Conservation (phyloP, 306 rosid species). For the Prosopis cineraria region DNA sequence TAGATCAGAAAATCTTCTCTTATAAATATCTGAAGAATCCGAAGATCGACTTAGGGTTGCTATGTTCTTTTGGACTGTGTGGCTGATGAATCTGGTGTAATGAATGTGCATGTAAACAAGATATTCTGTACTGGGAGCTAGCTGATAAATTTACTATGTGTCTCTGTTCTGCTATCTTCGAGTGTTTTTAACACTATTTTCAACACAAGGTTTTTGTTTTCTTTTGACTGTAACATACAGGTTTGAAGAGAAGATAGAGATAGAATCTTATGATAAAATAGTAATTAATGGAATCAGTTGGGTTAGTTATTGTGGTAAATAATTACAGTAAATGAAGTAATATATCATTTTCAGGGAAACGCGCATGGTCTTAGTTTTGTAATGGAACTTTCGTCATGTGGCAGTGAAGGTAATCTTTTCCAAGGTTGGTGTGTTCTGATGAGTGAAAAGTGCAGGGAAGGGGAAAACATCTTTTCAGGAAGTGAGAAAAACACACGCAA, state of each 20-base stretch:
- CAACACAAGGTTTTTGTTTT: not conserved
- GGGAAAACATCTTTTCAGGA: not conserved
- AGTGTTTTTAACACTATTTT: no score
- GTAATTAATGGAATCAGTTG: not conserved
- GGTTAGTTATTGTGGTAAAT: not conserved
- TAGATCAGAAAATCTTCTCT: not conserved
- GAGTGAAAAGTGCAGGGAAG: not conserved
- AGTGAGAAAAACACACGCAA: not conserved
- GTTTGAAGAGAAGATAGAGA: not conserved
- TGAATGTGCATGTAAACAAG: not conserved
- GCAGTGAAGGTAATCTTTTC: not conserved
- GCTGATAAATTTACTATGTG: not conserved
- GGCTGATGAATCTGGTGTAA: not conserved
- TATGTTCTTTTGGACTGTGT: not conserved
- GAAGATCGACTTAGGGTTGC: not conserved
- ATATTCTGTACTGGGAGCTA: not conserved
- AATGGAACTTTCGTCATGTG: not conserved
- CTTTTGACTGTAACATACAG: not conserved
- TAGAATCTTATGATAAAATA: not conserved
- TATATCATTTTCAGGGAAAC: no score
- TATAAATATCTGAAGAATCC: not conserved
- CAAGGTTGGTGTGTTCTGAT: not conserved
- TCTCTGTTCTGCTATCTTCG: not conserved
- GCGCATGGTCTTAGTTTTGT: no score
- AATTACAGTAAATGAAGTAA: not conserved